These are phyloP conservation scores for Silene conica DNA, from an alignment of 148 eudicot genomes.

Conservation along the genomic window DNA sequence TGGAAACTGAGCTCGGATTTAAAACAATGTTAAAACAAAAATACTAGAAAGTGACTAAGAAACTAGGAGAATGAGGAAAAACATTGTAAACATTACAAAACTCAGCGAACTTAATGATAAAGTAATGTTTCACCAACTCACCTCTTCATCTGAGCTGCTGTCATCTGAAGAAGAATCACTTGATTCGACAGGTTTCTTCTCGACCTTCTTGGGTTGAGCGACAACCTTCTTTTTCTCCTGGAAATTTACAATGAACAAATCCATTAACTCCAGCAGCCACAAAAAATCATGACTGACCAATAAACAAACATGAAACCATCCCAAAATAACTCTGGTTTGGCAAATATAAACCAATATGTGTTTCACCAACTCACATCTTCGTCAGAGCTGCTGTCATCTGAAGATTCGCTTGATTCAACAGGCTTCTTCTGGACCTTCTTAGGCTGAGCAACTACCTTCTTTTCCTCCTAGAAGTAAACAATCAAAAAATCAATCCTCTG, in stretches of 20 bases:
- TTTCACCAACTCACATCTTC: conserved; percentile 13
- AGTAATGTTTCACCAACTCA: not conserved
- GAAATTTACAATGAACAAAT: too few relatives aligned
- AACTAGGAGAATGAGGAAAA: too few relatives aligned
- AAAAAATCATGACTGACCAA: too few relatives aligned
- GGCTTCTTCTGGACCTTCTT: not conserved
- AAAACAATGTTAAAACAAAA: too few relatives aligned
- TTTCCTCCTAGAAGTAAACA: not conserved
- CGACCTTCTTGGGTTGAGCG: not conserved
- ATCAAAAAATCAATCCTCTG: not conserved
- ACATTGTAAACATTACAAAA: too few relatives aligned
- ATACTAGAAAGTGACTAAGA: too few relatives aligned
- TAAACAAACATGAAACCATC: too few relatives aligned
- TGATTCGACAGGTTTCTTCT: not conserved
- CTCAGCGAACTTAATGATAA: too few relatives aligned
- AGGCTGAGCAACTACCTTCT: not conserved
- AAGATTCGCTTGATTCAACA: not conserved
- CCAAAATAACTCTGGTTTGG: too few relatives aligned
- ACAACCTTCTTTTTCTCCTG: not conserved
- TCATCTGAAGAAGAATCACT: not conserved
- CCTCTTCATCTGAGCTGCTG: conserved; percentile 21
- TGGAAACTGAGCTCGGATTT: too few relatives aligned
- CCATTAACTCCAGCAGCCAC: not conserved
- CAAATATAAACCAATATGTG: not conserved
- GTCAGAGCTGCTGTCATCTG: conserved; percentile 8